These are phyloP conservation scores for Fusarium napiforme DNA, from an alignment of 2,329 filamentous ascomycete genomes.

Conservation along the genomic window DNA sequence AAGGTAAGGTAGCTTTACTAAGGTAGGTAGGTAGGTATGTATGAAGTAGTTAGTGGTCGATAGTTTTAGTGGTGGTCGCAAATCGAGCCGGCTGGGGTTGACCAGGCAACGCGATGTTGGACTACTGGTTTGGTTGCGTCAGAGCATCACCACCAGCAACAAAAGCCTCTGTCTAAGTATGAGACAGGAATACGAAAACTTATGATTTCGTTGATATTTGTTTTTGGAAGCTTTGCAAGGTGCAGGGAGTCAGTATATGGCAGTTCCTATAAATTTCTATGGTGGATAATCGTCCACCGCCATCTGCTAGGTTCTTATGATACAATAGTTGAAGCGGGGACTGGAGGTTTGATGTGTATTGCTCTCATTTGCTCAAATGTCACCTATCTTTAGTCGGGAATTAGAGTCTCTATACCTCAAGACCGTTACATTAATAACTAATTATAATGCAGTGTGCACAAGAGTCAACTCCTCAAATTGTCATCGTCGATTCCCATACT, in stretches of 20 bases:
- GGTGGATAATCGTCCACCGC: slow-evolving; percentile 29
- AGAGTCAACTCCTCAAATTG: slow-evolving; percentile 4
- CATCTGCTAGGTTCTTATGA: slow-evolving; percentile 13
- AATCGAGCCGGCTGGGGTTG: slow-evolving; percentile 40
- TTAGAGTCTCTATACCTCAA: not conserved
- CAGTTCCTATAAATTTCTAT: slow-evolving; percentile 19
- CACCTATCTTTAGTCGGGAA: slow-evolving; percentile 15
- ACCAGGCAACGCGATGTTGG: slow-evolving; percentile 40
- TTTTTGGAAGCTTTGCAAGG: not conserved
- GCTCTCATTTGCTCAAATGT: slow-evolving; percentile 41
- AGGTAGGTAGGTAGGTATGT: slow-evolving; percentile 1
- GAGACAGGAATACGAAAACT: slow-evolving; percentile 7
- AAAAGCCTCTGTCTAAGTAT: slow-evolving; percentile 18
- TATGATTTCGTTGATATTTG: slow-evolving; percentile 21
- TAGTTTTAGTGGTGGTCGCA: slow-evolving; percentile 31
- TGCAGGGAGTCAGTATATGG: not conserved
- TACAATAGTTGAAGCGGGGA: slow-evolving; percentile 33
- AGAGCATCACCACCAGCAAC: slow-evolving; percentile 41
- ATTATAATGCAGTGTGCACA: not conserved
- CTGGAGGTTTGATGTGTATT: slow-evolving; percentile 43
- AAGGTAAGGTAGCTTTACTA: not conserved
- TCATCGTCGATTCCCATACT: slow-evolving; percentile 44
- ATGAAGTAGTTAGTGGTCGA: not conserved
- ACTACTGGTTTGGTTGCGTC: slow-evolving; percentile 30
- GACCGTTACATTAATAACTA: not conserved